A percentile compares a stretch with the other conserved stretches of the same genome.
These are phyloP conservation scores for Leccinum solheimii DNA, from an alignment of 1,284 basidiomycete species.

Conservation along the genomic window DNA sequence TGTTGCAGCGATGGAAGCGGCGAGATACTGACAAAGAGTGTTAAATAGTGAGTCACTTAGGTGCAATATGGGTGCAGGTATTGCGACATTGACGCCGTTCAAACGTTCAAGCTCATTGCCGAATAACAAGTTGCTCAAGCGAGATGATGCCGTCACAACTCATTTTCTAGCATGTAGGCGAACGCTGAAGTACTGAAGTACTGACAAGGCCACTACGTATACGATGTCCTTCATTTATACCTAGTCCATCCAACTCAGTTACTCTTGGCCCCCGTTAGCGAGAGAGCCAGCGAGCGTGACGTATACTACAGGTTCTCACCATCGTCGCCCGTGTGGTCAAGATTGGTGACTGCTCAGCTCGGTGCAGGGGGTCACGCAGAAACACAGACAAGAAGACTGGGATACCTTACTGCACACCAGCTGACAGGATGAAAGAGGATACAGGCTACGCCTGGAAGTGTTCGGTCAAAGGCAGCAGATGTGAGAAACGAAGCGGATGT, in stretches of 20 bases:
- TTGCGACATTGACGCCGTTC: not conserved
- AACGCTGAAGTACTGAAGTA: too few relatives aligned
- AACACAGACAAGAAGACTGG: not conserved
- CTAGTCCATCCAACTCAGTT: too few relatives aligned
- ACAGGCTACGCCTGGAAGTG: not conserved
- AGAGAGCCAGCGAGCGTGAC: not conserved
- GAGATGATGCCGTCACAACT: not conserved
- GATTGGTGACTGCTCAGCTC: not conserved
- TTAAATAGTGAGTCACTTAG: not conserved
- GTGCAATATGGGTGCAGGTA: not conserved
- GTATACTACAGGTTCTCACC: too few relatives aligned
- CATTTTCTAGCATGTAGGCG: too few relatives aligned
- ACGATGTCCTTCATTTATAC: too few relatives aligned
- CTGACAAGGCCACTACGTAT: not conserved
- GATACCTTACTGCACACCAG: not conserved
- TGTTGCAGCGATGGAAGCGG: not conserved
- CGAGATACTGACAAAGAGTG: not conserved
- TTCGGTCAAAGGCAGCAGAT: not conserved
- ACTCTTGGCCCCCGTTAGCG: not conserved
- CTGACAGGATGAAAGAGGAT: not conserved
- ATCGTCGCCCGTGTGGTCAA: not conserved
- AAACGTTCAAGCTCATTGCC: not conserved
- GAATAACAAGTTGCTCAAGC: too few relatives aligned
- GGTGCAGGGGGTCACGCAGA: not conserved
- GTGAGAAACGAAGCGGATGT: not conserved